Base-by-base conservation (phyloP, 805 yeast species). In the Myxozyma sirexii region DNA sequence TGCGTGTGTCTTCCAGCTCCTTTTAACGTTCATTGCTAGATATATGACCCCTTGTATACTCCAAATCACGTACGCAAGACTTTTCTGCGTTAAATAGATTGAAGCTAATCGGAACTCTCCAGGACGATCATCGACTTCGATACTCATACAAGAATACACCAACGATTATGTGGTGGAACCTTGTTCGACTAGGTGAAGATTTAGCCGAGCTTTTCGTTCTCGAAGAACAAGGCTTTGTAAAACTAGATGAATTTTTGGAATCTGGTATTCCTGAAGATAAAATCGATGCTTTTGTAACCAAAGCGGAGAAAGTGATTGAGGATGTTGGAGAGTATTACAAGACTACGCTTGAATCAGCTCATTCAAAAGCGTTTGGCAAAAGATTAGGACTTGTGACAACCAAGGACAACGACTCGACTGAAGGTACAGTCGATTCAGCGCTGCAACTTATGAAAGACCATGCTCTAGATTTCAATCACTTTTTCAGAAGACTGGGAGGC, bases 101-200 rank as follows among this genome's bases (percentile, higher is more conserved):
- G 17, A 2, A 33, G 6, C 13, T 21, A 7, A 23, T 21, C n/a
- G 24, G 23, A n/a, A 4, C 7, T 15, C 10, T 23, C 33, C 41
- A 56, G 56, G 97, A 91, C 69, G 99, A 94, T 72, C 80, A 79
- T 44, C 75, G 77, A 50, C 71, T 77, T 17, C 78, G 97, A 46
- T 93, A 94, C 71, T 83, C 90, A 6, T 92, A 87, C 74, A 80
- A 80, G n/a, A 90, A 88, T 69, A 86, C 90, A 10, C 97, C 98
- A 0, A 81, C 86, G 26, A 83, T 92, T 0, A 84, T 93, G 46
- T 90, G 96, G 96, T 93, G 97, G 96, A 94, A 93, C 72, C 77
- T 93, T 70, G 83, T 88, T 0, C 82, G 93, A 63, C 77, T 92
- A 21, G 97, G 93, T 2, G 97, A 94, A 71, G 84, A 86, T 54